Percentiles rank a stretch among this genome's conserved stretches.
These are phyloP conservation scores for Carpinus viminea DNA, from an alignment of 306 rosid species.

Conservation along the genomic window DNA sequence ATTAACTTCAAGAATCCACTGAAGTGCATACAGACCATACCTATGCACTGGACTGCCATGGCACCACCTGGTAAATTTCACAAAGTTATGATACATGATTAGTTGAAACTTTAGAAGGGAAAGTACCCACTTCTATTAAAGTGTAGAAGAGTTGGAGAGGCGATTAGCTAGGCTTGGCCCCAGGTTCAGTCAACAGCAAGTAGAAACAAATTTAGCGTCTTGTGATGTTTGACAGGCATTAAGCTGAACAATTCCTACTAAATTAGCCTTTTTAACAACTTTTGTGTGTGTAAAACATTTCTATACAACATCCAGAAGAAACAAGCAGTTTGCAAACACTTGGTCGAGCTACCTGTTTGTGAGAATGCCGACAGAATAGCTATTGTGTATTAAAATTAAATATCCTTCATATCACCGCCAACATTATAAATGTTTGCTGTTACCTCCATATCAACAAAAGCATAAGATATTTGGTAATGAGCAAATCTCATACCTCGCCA, in stretches of 20 bases:
- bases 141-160: not conserved
- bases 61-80: slow-evolving; percentile 70
- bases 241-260: not conserved
- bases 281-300: not conserved
- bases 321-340: not conserved
- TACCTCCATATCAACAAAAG: not conserved
- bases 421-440: not conserved
- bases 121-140: not conserved
- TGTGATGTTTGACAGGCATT: not conserved
- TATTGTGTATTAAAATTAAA: not conserved
- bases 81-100: slow-evolving; percentile 21
- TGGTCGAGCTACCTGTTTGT: not conserved
- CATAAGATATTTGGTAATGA: not conserved
- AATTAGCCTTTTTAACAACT: not conserved
- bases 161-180: not conserved
- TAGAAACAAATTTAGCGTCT: not conserved
- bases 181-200: not conserved
- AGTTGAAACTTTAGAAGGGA: not conserved
- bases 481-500: slow-evolving; percentile 64
- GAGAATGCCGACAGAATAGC: not conserved
- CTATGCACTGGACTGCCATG: slow-evolving; percentile 96
- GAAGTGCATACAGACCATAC: slow-evolving; percentile 94
- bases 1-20: slow-evolving; percentile 91
- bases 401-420: not conserved
- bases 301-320: not conserved